A percentile compares a stretch with the other conserved stretches of the same genome.
Conservation (phyloP, 1,284 basidiomycete genomes). For the Spongispora temasekensis region DNA sequence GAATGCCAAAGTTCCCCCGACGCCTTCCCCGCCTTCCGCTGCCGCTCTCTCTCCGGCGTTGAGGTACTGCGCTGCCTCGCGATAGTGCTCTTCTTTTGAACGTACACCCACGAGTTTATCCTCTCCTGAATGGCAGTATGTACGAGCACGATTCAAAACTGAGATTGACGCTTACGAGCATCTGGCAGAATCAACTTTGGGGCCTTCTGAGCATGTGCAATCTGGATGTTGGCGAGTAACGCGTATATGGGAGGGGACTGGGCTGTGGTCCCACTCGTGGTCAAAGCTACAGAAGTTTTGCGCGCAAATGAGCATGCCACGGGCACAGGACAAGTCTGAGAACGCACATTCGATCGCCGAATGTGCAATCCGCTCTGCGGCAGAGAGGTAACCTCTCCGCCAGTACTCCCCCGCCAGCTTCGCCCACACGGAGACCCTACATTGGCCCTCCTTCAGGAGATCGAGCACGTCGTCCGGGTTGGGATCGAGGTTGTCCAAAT, state of each 20-base stretch:
- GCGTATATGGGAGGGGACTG: slow-evolving; percentile 70
- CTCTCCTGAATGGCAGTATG: slow-evolving; percentile 51
- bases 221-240: slow-evolving; percentile 80
- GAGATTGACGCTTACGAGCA: slow-evolving; percentile 56
- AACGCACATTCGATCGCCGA: slow-evolving; percentile 65
- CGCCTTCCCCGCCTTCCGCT: slow-evolving; percentile 52
- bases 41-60: slow-evolving; percentile 62
- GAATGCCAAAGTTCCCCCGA: slow-evolving; percentile 56
- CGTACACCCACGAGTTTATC: slow-evolving; percentile 64
- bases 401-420: slow-evolving; percentile 79
- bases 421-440: slow-evolving; percentile 72
- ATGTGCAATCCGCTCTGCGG: slow-evolving; percentile 67
- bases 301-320: slow-evolving; percentile 1
- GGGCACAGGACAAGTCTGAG: neutral
- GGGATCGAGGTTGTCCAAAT: slow-evolving; percentile 76
- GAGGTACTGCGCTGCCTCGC: slow-evolving; percentile 68
- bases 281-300: slow-evolving; percentile 61
- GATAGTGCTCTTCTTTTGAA: slow-evolving; percentile 69
- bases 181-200: slow-evolving; percentile 76
- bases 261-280: slow-evolving; percentile 46
- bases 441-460: slow-evolving; percentile 67
- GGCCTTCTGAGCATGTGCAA: slow-evolving; percentile 75
- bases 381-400: slow-evolving; percentile 64
- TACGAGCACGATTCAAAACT: slow-evolving; percentile 4
- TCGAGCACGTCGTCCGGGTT: slow-evolving; percentile 73